Evolutionary conservation across 805 yeast genomes (phyloP), one percentile per base, ranked within the genome.

Genomic region (Saturnispora silvae): DNA sequence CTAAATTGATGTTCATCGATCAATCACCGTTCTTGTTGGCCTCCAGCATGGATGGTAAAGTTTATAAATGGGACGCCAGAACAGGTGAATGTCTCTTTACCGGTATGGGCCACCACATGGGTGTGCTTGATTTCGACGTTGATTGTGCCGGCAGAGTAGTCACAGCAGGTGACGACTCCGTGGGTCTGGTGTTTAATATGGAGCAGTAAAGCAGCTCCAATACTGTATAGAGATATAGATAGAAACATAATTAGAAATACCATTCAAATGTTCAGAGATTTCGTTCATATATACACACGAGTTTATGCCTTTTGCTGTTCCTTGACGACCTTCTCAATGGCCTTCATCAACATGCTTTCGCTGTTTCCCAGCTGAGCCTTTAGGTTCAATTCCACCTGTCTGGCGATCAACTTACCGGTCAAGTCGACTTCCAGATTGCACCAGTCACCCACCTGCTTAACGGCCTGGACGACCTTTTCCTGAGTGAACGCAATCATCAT

Each of bases 161-260:
- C 26, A 84, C 96, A 16, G 98, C 96, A 11, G 96, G 96, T 45
- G 98, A 92, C 57, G 98, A 92, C 59, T 95, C 95, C 47, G 96
- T 92, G 23, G 75, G 94, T 10, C 64, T 89, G 45, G 72, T 89
- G 9, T 86, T 76, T 49, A 65, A 67, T 17, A 25, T 56, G 17
- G 52, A 45, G n/a, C n/a, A n/a, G n/a, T n/a, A n/a, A n/a, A n/a
- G n/a, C n/a, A n/a, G n/a, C n/a, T n/a, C n/a, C n/a, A n/a, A n/a
- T n/a, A n/a, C n/a, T n/a, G n/a, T n/a, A n/a, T n/a, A n/a, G n/a
- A n/a, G n/a, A n/a, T n/a, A n/a, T n/a, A n/a, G n/a, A n/a, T n/a
- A n/a, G n/a, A n/a, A n/a, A n/a, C n/a, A n/a, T n/a, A n/a, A n/a
- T n/a, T n/a, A n/a, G n/a, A n/a, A n/a, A n/a, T n/a, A n/a, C n/a